phyloP scores from a whole-genome alignment of 495 filamentous ascomycete species.

The Lophiotrema nucula region DNA sequence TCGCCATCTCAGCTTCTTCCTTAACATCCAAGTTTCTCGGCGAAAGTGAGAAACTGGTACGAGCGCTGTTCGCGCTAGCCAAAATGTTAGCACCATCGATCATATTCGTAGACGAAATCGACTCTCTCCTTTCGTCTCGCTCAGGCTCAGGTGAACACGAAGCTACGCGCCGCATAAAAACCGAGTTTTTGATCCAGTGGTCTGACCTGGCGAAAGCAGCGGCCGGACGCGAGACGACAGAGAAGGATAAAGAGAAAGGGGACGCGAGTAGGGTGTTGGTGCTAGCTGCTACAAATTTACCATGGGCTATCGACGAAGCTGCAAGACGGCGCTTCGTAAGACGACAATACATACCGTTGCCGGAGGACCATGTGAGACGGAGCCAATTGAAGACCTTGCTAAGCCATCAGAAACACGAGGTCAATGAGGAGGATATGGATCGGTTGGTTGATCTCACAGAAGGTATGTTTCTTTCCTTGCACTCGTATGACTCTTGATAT shows the following conservation, averaged over 20 bases:
- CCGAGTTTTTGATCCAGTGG: constrained; percentile 98
- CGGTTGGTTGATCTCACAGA: constrained; percentile 80
- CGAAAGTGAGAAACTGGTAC: constrained; percentile 94
- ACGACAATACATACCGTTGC: constrained; percentile 92
- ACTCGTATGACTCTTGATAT: background rate
- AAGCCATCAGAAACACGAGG: constrained; percentile 79
- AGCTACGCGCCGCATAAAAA: constrained; percentile 91
- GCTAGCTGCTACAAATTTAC: constrained; percentile 91
- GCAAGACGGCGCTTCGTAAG: constrained; percentile 88
- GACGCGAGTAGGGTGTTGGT: constrained; percentile 90
- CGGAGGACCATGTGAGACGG: constrained; percentile 75
- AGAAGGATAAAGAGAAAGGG: constrained; percentile 66
- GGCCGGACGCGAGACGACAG: constrained; percentile 73
- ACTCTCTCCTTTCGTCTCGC: constrained; percentile 84
- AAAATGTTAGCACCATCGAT: constrained; percentile 91
- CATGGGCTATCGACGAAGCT: constrained; percentile 97
- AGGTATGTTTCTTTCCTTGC: constrained; percentile 56
- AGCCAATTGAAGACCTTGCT: constrained; percentile 75
- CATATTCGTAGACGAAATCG: constrained; percentile 99
- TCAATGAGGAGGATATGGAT: constrained; percentile 72
- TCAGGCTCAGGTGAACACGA: constrained; percentile 86
- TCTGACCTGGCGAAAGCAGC: constrained; percentile 88
- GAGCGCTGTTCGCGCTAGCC: constrained; percentile 85
- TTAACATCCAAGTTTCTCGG: constrained; percentile 95
- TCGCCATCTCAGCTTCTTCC: constrained; percentile 91